Evolutionary conservation across 768 basidiomycete genomes (phyloP), one percentile per base, ranked within the genome.

Genomic region (Collybia sordida): DNA sequence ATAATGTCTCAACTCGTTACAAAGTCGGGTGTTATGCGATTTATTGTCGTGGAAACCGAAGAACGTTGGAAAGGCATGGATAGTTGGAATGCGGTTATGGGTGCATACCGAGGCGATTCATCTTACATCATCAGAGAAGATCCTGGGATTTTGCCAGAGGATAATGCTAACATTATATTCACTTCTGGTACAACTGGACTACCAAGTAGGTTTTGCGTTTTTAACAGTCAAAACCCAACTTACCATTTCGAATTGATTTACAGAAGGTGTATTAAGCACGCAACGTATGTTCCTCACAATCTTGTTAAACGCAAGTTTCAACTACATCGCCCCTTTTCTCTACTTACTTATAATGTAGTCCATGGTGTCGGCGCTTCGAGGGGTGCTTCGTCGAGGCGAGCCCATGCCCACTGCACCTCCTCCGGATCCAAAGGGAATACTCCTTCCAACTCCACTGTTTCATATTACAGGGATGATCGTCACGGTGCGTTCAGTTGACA

Each of bases 381-480:
- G 72, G 15, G 42, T 59, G 3, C 61, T 79, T 22, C 64, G 75
- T 18, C 63, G 68, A 42, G 74, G 77, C 38, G 73, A 75, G 9
- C 51, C 61, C 28, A 59, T 73, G 18, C 59, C 70, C 14, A 53
- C 58, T 2, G 57, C 63, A 4, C 54, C 63, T 2, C 46, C 63
- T 14, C 75, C 68, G 5, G 67, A 72, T 6, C 74, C 75, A 59
- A 72, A 67, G 50, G 75, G 70, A 8, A 57, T 71, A 27, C 59
- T 82, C 25, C 60, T 82, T 22, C 69, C 76, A 15, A 78, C 81
- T 1, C 83, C 83, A 1, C 62, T 85, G 5, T 83, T 85, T 64
- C 82, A 84, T 62, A 81, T 79, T 6, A 81, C 79, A 8, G 81
- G 77, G 1, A 52, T 54, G 14, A 61, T 58, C 39, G 45, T 56